Evolutionary conservation across 2,329 filamentous ascomycete species (phyloP), one percentile per base, ranked within the genome.

Genomic region (Parascedosporium putredinis): DNA sequence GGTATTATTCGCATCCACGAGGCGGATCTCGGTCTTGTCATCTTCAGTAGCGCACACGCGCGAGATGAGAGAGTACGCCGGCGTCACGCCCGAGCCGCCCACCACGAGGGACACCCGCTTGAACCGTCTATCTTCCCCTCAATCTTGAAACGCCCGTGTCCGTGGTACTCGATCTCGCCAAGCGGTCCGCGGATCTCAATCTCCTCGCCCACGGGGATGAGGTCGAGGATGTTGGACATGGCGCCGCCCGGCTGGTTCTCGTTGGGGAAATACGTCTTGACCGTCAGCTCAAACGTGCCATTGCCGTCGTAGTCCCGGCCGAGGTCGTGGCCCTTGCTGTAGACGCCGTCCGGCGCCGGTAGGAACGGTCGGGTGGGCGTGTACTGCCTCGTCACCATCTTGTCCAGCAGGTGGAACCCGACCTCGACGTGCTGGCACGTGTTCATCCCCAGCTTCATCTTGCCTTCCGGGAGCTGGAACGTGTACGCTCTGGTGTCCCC

Each of bases 341-440:
- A 6, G 12, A 12, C 12, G 12, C 34, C 34, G n/a, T 49, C 23
- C 4, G 12, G 34, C 33, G 14, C 56, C 53, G 52, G 57, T 0
- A 70, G 58, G 3, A 75, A 55, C 0, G 75, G 75, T 9, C 67
- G 59, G 0, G 69, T 73, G 0, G 74, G 74, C 0, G 74, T 76
- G 55, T 77, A 78, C 0, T 65, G 64, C 1, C 74, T 67, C 10
- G 75, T 65, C 9, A 77, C 62, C 63, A 78, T 72, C 47, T 67
- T 65, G 54, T 77, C 73, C 38, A 63, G 57, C 52, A 77, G 63
- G 51, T 78, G 73, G 55, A 77, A 75, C 2, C 74, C 75, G 7
- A 78, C 53, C 49, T 75, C 67, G 20, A 78, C 59, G 54, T 78
- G 74, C 56, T 78, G 72, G 49, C 74, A 72, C 0, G 71, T 77